Conservation (phyloP, 2,329 filamentous ascomycete species). For the Colletotrichum lupini region DNA sequence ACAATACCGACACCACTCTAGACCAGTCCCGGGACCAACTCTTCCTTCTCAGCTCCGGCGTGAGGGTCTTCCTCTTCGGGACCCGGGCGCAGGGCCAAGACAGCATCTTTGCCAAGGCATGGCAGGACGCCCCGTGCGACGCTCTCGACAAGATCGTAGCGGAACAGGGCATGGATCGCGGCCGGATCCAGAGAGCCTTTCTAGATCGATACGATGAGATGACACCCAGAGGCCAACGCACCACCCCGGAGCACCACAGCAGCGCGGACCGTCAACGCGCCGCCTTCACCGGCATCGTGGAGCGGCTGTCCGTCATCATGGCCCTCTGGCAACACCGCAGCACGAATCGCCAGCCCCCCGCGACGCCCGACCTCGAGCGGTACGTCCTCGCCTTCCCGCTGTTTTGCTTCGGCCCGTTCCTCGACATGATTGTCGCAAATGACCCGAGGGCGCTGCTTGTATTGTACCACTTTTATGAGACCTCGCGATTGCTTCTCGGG, state of each 20-base stretch:
- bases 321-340: conserved; percentile 9
- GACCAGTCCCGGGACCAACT: conserved; percentile 42
- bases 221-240: too few species aligned
- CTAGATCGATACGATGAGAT: conserved; percentile 39
- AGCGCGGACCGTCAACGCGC: conserved; percentile 16
- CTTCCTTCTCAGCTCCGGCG: conserved; percentile 42
- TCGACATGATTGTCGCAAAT: conserved; percentile 37
- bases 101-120: conserved; percentile 37
- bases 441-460: conserved; percentile 43
- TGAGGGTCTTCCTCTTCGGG: conserved; percentile 31
- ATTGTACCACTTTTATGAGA: conserved; percentile 42
- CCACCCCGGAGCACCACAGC: too few species aligned
- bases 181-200: conserved; percentile 33
- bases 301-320: conserved; percentile 36
- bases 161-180: conserved; percentile 35
- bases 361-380: conserved; percentile 38
- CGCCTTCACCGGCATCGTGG: conserved; percentile 38
- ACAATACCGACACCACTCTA: not conserved
- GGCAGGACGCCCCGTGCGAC: conserved; percentile 37
- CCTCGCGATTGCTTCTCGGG: conserved; percentile 37
- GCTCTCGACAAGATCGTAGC: conserved; percentile 35
- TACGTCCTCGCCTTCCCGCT: conserved; percentile 44
- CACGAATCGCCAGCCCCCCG: not conserved
- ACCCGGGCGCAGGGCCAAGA: conserved; percentile 16
- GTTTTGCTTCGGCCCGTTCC: conserved; percentile 41